These are phyloP conservation scores for Arabis hirsuta DNA, from an alignment of 345 rosid genomes.

Conservation along the genomic window DNA sequence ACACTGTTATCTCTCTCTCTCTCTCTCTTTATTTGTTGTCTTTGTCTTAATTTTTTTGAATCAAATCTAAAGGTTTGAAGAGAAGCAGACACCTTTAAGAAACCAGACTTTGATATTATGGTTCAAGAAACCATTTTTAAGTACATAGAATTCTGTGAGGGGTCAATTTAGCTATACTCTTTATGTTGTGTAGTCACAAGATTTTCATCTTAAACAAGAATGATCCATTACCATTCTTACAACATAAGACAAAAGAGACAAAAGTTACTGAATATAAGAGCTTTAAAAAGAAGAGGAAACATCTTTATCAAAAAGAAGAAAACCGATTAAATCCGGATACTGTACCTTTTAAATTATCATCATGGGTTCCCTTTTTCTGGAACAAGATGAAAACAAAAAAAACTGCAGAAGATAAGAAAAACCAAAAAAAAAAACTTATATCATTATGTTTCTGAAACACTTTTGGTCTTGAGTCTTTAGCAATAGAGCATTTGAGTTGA, in stretches of 20 bases:
- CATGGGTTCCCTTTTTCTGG: slow-evolving; percentile 40
- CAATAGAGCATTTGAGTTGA: not conserved
- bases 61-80: not conserved
- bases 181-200: slow-evolving; percentile 28
- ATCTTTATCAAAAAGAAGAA: slow-evolving; percentile 37
- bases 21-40: slow-evolving; percentile 15
- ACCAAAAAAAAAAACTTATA: slow-evolving; percentile 20
- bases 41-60: slow-evolving; percentile 15
- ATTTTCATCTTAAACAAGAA: slow-evolving; percentile 26
- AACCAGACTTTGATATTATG: not conserved
- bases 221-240: slow-evolving; percentile 25
- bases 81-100: slow-evolving; percentile 19
- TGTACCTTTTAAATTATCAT: slow-evolving; percentile 40
- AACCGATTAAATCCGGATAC: slow-evolving; percentile 28
- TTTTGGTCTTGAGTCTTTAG: slow-evolving; percentile 33
- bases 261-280: slow-evolving; percentile 23
- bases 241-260: slow-evolving; percentile 33
- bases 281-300: slow-evolving; percentile 27
- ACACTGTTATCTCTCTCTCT: slow-evolving; percentile 16
- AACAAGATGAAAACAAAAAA: slow-evolving; percentile 44
- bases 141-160: slow-evolving; percentile 2
- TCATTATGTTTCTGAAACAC: slow-evolving; percentile 38
- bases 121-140: slow-evolving; percentile 15
- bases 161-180: slow-evolving; percentile 23
- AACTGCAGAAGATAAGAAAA: slow-evolving; percentile 34